Evolutionary conservation across 2,329 filamentous ascomycete genomes (phyloP).

Genomic region (Alternaria angustiovoidea): DNA sequence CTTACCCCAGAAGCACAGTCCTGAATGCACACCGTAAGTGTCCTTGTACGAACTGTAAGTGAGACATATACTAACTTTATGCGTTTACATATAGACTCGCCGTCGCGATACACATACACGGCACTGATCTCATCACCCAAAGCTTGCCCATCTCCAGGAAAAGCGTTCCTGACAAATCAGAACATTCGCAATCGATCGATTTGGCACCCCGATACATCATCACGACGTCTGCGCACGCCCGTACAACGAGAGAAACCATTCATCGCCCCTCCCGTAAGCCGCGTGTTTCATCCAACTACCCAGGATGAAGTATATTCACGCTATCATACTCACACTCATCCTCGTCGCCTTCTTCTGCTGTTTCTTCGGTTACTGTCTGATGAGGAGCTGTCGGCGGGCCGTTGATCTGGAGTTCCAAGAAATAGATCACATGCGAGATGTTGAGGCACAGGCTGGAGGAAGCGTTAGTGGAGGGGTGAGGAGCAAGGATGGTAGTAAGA

Average conservation of each 20-base stretch:
- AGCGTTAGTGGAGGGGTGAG: neutral
- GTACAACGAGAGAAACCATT: neutral
- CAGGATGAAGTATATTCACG: constrained; percentile 18
- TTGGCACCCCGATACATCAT: neutral
- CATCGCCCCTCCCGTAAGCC: neutral
- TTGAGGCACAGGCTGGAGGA: constrained; percentile 7
- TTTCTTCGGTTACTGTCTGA: constrained; percentile 28
- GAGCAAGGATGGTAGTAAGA: neutral
- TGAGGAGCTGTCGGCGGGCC: constrained; percentile 22
- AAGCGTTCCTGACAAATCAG: neutral
- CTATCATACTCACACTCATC: constrained; percentile 24
- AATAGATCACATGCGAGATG: constrained; percentile 7
- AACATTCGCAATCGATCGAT: neutral
- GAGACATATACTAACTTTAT: no score
- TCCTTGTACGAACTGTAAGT: no score
- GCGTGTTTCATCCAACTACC: no score
- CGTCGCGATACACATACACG: neutral
- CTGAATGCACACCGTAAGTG: no score
- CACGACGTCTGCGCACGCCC: neutral
- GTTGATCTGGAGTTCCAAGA: constrained; percentile 25
- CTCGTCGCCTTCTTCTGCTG: constrained; percentile 25
- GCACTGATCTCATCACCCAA: neutral
- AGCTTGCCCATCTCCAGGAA: neutral
- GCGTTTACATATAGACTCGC: neutral
- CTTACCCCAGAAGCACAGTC: neutral